Base-by-base conservation (phyloP, 257 asterid species). In the Linaria vulgaris region DNA sequence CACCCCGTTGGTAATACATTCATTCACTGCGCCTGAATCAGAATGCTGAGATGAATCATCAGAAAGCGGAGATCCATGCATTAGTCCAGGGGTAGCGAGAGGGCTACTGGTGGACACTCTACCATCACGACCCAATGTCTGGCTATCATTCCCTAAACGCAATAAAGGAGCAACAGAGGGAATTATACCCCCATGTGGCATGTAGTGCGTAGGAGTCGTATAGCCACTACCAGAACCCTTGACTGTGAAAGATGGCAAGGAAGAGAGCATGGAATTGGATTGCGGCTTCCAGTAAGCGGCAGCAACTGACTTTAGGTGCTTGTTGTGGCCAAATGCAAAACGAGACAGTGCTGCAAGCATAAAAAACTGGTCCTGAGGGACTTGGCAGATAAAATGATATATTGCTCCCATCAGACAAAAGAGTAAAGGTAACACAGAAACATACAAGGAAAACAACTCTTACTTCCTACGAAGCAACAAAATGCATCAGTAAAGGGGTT, bases 11-110 rank as follows among this genome's bases (percentile, higher is more conserved):
- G 79, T 84, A 56, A 69, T 75, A 64, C 81, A 48, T 58, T 87
- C 95, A 79, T 79, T 74, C 51, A 75, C 58, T 53, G 87, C 74
- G 51, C 96, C 99, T 67, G 95, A 79, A 79, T 94, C 99, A 77
- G 97, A 94, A 82, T 82, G 96, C 76, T 81, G 96, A 23, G 95
- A 87, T 9, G 96, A 90, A 74, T 87, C 96, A 77, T 94, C 99
- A 48, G 99, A 94, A 30, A 85, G 83, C 50, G 99, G 95, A 73
- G 99, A 94, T 68, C 99, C 99, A 37, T 90, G 99, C 95, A 94
- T 82, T 54, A 90, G 64, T 60, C 94, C 95, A 67, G 95, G 72
- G 43, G 90, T 69, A 58, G 92, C 88, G 61, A 88, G 91, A 54
- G 96, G 99, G 81, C 95, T 94, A 70, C 97, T 83, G 25, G 88